phyloP scores from a whole-genome alignment of 495 filamentous ascomycete species.

The Hypoxylon trugodes region DNA sequence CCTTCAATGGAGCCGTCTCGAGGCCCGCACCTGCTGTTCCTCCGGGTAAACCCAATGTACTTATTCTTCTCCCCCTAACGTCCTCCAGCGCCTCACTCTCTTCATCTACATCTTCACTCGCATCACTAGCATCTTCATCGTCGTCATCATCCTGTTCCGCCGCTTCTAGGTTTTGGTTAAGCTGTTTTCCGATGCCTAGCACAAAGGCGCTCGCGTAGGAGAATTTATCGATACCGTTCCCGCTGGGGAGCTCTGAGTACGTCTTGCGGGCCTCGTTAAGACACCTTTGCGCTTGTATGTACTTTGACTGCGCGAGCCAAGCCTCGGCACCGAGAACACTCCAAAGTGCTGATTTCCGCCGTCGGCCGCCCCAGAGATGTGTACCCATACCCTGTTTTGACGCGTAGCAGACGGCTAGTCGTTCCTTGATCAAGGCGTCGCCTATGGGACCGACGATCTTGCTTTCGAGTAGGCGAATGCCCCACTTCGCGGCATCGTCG shows the following conservation, averaged over 20 bases:
- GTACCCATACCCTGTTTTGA: conserved; percentile 71
- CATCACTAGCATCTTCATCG: conserved; percentile 42
- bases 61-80: conserved; percentile 50
- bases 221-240: conserved; percentile 64
- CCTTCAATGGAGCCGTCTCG: conserved; percentile 58
- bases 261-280: conserved; percentile 74
- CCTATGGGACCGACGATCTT: conserved; percentile 76
- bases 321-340: conserved; percentile 80
- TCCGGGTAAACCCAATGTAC: conserved; percentile 50
- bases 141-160: conserved; percentile 50
- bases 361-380: conserved; percentile 71
- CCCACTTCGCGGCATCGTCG: conserved; percentile 90
- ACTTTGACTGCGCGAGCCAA: conserved; percentile 78
- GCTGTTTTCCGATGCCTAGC: conserved; percentile 64
- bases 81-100: conserved; percentile 63
- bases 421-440: conserved; percentile 81
- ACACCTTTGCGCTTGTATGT: conserved; percentile 72
- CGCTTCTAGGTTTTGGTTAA: conserved; percentile 61
- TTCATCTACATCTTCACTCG: conserved; percentile 62
- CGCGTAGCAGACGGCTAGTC: conserved; percentile 83
- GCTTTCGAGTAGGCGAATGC: conserved; percentile 78
- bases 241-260: conserved; percentile 68
- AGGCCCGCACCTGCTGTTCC: conserved; percentile 45
- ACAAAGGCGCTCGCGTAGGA: conserved; percentile 68
- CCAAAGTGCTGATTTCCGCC: conserved; percentile 90